Percentiles rank a stretch among this genome's conserved stretches.
These are phyloP conservation scores for Amanita rimosa DNA, from an alignment of 768 basidiomycete species.

Conservation along the genomic window DNA sequence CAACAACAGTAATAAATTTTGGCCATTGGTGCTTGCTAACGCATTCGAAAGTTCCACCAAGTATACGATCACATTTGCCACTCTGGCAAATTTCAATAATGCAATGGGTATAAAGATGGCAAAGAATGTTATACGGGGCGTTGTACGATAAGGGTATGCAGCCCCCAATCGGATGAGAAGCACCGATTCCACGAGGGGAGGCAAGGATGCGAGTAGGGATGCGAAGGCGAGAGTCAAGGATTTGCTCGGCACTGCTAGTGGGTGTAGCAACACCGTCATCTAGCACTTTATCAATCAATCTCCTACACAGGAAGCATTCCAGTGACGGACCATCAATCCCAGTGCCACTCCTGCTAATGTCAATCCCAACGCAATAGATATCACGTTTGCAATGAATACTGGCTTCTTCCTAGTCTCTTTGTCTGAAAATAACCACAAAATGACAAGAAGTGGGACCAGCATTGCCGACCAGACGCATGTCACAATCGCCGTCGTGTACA, in stretches of 20 bases:
- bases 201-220: conserved; percentile 6
- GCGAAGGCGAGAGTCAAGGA: conserved; percentile 5
- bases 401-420: conserved; percentile 8
- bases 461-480: conserved; percentile 6
- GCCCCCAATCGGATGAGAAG: conserved; percentile 13
- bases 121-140: conserved; percentile 3
- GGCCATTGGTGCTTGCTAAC: background rate
- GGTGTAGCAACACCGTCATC: background rate
- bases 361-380: conserved; percentile 12
- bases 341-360: background rate
- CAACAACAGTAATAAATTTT: background rate
- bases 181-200: conserved; percentile 15
- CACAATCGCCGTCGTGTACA: conserved; percentile 2
- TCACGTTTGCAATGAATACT: conserved; percentile 14
- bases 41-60: conserved; percentile 2
- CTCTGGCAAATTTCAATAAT: conserved; percentile 11
- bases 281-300: background rate
- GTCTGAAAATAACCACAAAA: conserved; percentile 14
- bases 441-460: conserved; percentile 10
- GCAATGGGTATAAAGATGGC: conserved; percentile 11
- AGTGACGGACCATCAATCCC: conserved; percentile 7
- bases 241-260: background rate
- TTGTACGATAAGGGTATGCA: conserved; percentile 11
- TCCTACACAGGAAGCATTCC: conserved; percentile 2
- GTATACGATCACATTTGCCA: conserved; percentile 9